A percentile compares a stretch with the other conserved stretches of the same genome.
phyloP scores from a whole-genome alignment of 768 basidiomycete species.

The Pulveroboletus sp. region DNA sequence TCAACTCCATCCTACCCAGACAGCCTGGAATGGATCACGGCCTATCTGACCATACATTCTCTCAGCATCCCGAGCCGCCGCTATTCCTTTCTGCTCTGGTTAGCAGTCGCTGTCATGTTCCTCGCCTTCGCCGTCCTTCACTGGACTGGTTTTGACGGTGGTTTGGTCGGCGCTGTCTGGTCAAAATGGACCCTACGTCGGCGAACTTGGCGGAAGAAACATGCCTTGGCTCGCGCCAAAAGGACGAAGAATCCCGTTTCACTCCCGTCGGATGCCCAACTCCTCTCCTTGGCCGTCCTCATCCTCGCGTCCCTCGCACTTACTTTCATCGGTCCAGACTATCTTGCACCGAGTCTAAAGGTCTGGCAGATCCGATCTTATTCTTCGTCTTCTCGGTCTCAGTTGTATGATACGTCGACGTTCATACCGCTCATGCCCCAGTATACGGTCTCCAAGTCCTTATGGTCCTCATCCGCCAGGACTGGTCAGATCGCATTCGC shows the following conservation, averaged over 20 bases:
- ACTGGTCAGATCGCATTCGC: slow-evolving; percentile 70
- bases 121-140: slow-evolving; percentile 40
- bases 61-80: slow-evolving; percentile 48
- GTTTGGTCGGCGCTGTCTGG: slow-evolving; percentile 49
- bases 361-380: slow-evolving; percentile 39
- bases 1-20: slow-evolving; percentile 43
- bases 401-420: slow-evolving; percentile 27
- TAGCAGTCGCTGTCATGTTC: slow-evolving; percentile 42
- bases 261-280: slow-evolving; percentile 60
- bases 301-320: slow-evolving; percentile 40
- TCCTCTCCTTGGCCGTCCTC: slow-evolving; percentile 47
- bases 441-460: slow-evolving; percentile 60
- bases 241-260: slow-evolving; percentile 32
- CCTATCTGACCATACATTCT: slow-evolving; percentile 54
- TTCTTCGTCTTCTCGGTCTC: slow-evolving; percentile 25
- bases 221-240: slow-evolving; percentile 33
- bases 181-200: slow-evolving; percentile 54
- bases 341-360: slow-evolving; percentile 48
- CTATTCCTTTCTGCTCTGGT: slow-evolving; percentile 58
- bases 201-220: slow-evolving; percentile 52
- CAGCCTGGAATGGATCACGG: slow-evolving; percentile 47
- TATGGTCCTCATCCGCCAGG: slow-evolving; percentile 68
- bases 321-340: slow-evolving; percentile 62
- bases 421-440: slow-evolving; percentile 42
- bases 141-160: slow-evolving; percentile 37